Conservation (phyloP, 495 filamentous ascomycete genomes). For the Podospora australis region DNA sequence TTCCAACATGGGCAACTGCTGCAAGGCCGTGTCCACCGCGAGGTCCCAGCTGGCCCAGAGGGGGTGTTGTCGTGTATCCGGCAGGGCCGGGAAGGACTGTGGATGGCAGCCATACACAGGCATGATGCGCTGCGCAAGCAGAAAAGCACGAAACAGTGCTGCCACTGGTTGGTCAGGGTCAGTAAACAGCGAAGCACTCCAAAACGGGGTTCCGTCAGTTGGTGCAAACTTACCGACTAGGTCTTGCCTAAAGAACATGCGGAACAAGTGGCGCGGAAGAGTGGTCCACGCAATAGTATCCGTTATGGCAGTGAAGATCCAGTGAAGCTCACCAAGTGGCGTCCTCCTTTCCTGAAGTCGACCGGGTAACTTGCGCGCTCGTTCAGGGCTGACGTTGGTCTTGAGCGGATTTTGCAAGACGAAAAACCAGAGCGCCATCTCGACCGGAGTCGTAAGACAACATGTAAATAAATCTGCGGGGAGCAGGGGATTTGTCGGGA, state of each 20-base stretch:
- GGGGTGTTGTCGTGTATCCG: slow-evolving; percentile 85
- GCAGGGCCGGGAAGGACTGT: slow-evolving; percentile 79
- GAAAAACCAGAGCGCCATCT: slow-evolving; percentile 92
- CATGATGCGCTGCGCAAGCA: slow-evolving; percentile 94
- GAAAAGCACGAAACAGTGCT: slow-evolving; percentile 90
- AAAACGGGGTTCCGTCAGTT: too few relatives aligned
- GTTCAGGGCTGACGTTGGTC: slow-evolving; percentile 64
- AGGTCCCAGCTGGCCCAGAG: slow-evolving; percentile 98
- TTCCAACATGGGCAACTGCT: slow-evolving; percentile 80
- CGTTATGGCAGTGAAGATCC: slow-evolving; percentile 99
- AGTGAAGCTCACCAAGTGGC: slow-evolving; percentile 92
- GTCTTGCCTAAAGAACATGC: slow-evolving; percentile 94
- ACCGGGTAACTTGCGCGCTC: slow-evolving; percentile 75
- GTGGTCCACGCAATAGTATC: slow-evolving; percentile 99
- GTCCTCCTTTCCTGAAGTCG: slow-evolving; percentile 88
- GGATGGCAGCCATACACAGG: slow-evolving; percentile 89
- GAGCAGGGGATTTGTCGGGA: slow-evolving; percentile 93
- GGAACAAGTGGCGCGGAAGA: slow-evolving; percentile 79
- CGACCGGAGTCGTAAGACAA: slow-evolving; percentile 93
- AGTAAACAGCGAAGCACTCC: not conserved
- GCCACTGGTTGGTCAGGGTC: slow-evolving; percentile 50
- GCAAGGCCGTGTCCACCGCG: slow-evolving; percentile 91
- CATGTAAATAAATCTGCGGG: slow-evolving; percentile 95
- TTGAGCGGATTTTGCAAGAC: slow-evolving; percentile 85
- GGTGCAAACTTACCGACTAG: slow-evolving; percentile 63